These are phyloP conservation scores for Spinellus fusiger DNA, from an alignment of 192 early-diverging fungal genomes.

Conservation along the genomic window DNA sequence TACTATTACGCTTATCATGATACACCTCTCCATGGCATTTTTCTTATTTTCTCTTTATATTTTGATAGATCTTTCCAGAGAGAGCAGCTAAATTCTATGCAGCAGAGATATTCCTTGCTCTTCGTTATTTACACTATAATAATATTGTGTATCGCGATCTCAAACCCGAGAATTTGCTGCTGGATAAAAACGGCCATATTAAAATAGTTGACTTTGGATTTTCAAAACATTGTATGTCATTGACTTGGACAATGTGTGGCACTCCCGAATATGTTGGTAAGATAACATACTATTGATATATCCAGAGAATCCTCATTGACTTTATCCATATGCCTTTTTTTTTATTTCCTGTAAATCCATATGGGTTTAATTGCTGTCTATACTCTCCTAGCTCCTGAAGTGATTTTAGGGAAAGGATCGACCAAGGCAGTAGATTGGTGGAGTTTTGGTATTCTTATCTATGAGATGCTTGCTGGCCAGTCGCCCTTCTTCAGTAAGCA, in stretches of 20 bases:
- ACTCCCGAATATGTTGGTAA: slow-evolving; percentile 65
- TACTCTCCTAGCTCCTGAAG: slow-evolving; percentile 80
- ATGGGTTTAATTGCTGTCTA: slow-evolving; percentile 24
- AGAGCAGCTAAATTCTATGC: slow-evolving; percentile 70
- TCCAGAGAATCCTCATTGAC: slow-evolving; percentile 26
- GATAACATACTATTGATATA: slow-evolving; percentile 60
- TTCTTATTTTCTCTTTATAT: neutral
- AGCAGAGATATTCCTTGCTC: slow-evolving; percentile 63
- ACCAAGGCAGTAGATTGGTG: slow-evolving; percentile 92
- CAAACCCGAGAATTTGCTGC: slow-evolving; percentile 74
- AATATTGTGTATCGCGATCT: slow-evolving; percentile 75
- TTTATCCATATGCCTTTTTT: slow-evolving; percentile 3
- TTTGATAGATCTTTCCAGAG: slow-evolving; percentile 54
- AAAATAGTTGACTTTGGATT: slow-evolving; percentile 85
- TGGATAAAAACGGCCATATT: slow-evolving; percentile 71
- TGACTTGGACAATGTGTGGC: slow-evolving; percentile 79
- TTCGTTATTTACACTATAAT: slow-evolving; percentile 72
- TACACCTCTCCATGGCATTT: neutral
- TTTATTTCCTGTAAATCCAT: neutral
- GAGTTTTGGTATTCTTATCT: slow-evolving; percentile 85
- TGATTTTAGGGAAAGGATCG: slow-evolving; percentile 88
- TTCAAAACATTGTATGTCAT: slow-evolving; percentile 74
- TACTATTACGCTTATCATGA: neutral
- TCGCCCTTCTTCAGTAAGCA: slow-evolving; percentile 94
- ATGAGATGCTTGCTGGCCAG: slow-evolving; percentile 91